These are phyloP conservation scores for Alternaria angustiovoidea DNA, from an alignment of 2,329 filamentous ascomycete genomes.

Conservation along the genomic window DNA sequence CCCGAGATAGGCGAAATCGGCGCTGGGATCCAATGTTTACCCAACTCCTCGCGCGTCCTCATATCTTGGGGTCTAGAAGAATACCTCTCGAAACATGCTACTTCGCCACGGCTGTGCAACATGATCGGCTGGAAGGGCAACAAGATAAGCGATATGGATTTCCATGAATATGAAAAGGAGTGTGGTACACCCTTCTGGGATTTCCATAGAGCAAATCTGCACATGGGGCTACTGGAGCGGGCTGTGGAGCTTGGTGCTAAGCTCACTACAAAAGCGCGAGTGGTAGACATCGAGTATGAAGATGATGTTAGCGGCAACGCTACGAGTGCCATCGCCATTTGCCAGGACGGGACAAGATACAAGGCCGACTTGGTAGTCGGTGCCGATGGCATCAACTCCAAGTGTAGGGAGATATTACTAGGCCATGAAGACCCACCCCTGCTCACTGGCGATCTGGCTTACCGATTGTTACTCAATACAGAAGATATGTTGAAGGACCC, in stretches of 20 bases:
- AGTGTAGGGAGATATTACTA: constrained; percentile 56
- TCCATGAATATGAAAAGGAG: constrained; percentile 50
- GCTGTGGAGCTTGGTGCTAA: constrained; percentile 59
- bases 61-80: constrained; percentile 60
- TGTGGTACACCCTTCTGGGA: constrained; percentile 60
- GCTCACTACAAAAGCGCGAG: constrained; percentile 56
- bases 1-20: constrained; percentile 59
- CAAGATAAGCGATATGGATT: constrained; percentile 58
- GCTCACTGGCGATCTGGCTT: constrained; percentile 61
- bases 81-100: constrained; percentile 52
- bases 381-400: constrained; percentile 59
- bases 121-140: constrained; percentile 64
- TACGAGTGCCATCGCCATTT: constrained; percentile 52
- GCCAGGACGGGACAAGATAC: constrained; percentile 49
- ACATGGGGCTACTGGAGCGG: constrained; percentile 57
- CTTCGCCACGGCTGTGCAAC: constrained; percentile 55
- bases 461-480: constrained; percentile 58
- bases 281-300: constrained; percentile 53
- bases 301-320: constrained; percentile 21
- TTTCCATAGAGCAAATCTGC: constrained; percentile 64
- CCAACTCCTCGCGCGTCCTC: constrained; percentile 58
- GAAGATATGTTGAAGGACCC: constrained; percentile 58
- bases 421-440: constrained; percentile 57
- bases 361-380: constrained; percentile 58
- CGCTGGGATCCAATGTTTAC: constrained; percentile 62